These are phyloP conservation scores for Aspergillus diversus DNA, from an alignment of 495 filamentous ascomycete species.

Conservation along the genomic window DNA sequence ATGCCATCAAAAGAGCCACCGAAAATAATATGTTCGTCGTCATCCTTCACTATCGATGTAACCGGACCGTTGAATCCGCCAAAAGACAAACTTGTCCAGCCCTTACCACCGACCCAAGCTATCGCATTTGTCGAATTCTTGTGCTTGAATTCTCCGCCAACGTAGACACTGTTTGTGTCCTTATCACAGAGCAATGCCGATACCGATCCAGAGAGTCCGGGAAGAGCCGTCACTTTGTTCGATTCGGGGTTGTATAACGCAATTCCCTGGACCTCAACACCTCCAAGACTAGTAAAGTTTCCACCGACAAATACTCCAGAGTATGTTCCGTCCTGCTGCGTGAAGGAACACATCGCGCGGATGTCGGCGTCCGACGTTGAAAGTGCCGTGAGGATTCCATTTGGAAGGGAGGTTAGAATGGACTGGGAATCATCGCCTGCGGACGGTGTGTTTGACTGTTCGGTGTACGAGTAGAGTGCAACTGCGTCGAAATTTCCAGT, in stretches of 20 bases:
- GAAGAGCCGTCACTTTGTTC: conserved; percentile 66
- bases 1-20: conserved; percentile 89
- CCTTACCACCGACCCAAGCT: conserved; percentile 68
- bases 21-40: conserved; percentile 84
- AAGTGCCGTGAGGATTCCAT: conserved; percentile 77
- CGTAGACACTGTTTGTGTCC: conserved; percentile 81
- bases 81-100: conserved; percentile 88
- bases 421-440: conserved; percentile 77
- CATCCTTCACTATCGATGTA: conserved; percentile 76
- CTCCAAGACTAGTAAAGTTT: conserved; percentile 93
- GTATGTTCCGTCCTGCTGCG: conserved; percentile 64
- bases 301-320: conserved; percentile 83
- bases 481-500: conserved; percentile 90
- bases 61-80: conserved; percentile 94
- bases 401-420: conserved; percentile 80
- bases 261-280: conserved; percentile 72
- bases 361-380: conserved; percentile 80
- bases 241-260: conserved; percentile 78
- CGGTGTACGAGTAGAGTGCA: conserved; percentile 83
- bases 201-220: conserved; percentile 81
- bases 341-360: conserved; percentile 82
- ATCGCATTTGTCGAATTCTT: conserved; percentile 86
- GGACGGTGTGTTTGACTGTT: conserved; percentile 70
- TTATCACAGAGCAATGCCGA: conserved; percentile 81
- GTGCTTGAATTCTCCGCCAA: conserved; percentile 82